These are phyloP conservation scores for Sporobolomyces roseus DNA, from an alignment of 768 basidiomycete species.

Conservation along the genomic window DNA sequence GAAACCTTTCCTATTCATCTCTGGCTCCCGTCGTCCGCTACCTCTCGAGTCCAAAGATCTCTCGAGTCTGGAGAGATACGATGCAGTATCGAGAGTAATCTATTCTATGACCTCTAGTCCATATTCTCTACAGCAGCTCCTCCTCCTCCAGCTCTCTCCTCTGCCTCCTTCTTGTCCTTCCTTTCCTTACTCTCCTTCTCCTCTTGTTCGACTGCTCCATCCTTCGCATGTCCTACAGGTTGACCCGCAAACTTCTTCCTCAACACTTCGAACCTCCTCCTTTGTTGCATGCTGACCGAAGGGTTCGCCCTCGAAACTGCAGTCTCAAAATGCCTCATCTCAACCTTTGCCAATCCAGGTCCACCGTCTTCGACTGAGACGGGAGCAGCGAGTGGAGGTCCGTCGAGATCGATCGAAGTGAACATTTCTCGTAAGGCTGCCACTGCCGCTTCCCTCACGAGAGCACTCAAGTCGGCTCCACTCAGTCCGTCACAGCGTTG, in stretches of 20 bases:
- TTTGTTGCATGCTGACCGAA: slow-evolving; percentile 75
- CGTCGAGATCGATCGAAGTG: slow-evolving; percentile 59
- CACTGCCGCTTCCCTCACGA: slow-evolving; percentile 81
- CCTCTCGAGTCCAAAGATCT: no score
- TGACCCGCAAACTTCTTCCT: slow-evolving; percentile 78
- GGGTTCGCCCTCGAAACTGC: slow-evolving; percentile 79
- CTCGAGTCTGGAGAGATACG: no score
- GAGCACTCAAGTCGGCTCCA: slow-evolving; percentile 86
- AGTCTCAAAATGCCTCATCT: slow-evolving; percentile 62
- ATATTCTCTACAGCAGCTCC: neutral
- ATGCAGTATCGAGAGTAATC: no score
- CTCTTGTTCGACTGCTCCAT: slow-evolving; percentile 19
- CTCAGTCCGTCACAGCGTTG: slow-evolving; percentile 78
- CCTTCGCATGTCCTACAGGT: slow-evolving; percentile 47
- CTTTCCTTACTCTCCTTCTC: slow-evolving; percentile 13
- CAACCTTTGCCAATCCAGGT: slow-evolving; percentile 54
- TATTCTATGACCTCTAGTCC: neutral
- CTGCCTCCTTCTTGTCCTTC: neutral
- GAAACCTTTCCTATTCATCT: no score
- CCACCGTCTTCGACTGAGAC: slow-evolving; percentile 38
- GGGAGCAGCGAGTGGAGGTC: slow-evolving; percentile 67
- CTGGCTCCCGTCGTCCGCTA: no score
- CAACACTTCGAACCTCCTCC: slow-evolving; percentile 74
- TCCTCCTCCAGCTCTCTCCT: neutral
- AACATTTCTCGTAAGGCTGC: slow-evolving; percentile 40